phyloP scores from a whole-genome alignment of 495 filamentous ascomycete species.

The Aspergillus cristatus region DNA sequence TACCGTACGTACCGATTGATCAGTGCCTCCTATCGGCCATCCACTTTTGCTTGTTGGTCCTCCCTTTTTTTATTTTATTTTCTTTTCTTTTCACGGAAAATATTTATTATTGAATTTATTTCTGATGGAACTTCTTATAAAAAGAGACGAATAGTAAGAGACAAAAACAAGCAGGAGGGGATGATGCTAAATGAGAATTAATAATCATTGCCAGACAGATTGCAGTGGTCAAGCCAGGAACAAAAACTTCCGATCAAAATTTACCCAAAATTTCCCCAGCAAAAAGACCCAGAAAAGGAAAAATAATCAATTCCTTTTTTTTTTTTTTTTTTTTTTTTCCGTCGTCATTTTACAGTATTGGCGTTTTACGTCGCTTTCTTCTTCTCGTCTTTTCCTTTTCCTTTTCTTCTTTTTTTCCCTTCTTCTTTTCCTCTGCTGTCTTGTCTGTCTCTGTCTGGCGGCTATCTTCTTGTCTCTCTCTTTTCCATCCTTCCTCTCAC shows the following conservation, averaged over 20 bases:
- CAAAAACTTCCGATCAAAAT: constrained; percentile 15
- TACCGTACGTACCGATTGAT: too few species aligned
- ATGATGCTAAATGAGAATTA: too few species aligned
- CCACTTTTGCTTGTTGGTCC: too few species aligned
- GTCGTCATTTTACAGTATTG: not conserved
- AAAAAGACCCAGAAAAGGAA: constrained; percentile 7
- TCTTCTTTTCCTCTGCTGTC: not conserved
- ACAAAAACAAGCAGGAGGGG: constrained; percentile 8
- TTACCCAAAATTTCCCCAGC: constrained; percentile 3
- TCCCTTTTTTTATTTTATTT: too few species aligned
- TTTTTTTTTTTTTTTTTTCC: constrained; percentile 1
- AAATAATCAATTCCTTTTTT: constrained; percentile 3
- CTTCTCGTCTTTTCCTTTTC: not conserved
- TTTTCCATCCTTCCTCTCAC: constrained; percentile 1
- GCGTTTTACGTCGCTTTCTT: constrained; percentile 2
- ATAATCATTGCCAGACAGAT: too few species aligned
- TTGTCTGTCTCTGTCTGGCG: not conserved
- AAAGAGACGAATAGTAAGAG: not conserved
- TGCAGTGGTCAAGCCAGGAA: too few species aligned
- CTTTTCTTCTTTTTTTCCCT: not conserved
- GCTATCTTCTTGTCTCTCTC: not conserved
- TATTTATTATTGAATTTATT: too few species aligned
- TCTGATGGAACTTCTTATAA: constrained; percentile 1
- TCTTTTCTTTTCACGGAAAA: too few species aligned
- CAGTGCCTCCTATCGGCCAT: too few species aligned